phyloP scores from a whole-genome alignment of 805 yeast genomes.

The Allodekkera sacchari region DNA sequence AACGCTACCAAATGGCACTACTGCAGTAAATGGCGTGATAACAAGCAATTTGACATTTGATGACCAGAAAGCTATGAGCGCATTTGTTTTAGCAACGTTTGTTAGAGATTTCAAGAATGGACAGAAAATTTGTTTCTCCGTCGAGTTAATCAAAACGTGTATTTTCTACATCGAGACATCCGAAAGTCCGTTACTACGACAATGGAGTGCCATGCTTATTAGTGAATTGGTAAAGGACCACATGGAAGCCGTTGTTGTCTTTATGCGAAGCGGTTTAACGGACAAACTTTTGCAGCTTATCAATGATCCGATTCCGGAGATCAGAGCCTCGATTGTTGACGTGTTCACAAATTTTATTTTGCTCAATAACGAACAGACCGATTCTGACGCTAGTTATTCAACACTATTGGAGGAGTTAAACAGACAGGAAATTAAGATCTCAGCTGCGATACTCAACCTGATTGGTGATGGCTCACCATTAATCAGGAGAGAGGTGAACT shows the following conservation, averaged over 20 bases:
- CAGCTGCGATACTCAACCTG: constrained; percentile 56
- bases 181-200: constrained; percentile 80
- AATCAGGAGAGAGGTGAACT: constrained; percentile 78
- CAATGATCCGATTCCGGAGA: constrained; percentile 91
- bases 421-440: constrained; percentile 62
- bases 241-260: constrained; percentile 67
- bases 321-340: constrained; percentile 72
- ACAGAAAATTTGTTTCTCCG: constrained; percentile 68
- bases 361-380: constrained; percentile 38
- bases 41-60: constrained; percentile 37
- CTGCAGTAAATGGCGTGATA: constrained; percentile 22
- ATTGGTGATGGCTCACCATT: constrained; percentile 85
- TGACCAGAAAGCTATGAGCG: constrained; percentile 93
- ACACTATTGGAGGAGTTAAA: constrained; percentile 34
- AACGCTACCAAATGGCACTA: constrained; percentile 10
- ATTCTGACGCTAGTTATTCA: constrained; percentile 17
- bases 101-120: constrained; percentile 74
- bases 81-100: constrained; percentile 79
- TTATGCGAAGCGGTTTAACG: constrained; percentile 55
- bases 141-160: constrained; percentile 64
- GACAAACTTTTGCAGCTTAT: constrained; percentile 49
- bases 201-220: constrained; percentile 81
- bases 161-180: constrained; percentile 57
- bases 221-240: constrained; percentile 70
- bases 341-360: constrained; percentile 57